These are phyloP conservation scores for Yamadazyma akitaensis DNA, from an alignment of 805 yeast genomes.

Conservation along the genomic window DNA sequence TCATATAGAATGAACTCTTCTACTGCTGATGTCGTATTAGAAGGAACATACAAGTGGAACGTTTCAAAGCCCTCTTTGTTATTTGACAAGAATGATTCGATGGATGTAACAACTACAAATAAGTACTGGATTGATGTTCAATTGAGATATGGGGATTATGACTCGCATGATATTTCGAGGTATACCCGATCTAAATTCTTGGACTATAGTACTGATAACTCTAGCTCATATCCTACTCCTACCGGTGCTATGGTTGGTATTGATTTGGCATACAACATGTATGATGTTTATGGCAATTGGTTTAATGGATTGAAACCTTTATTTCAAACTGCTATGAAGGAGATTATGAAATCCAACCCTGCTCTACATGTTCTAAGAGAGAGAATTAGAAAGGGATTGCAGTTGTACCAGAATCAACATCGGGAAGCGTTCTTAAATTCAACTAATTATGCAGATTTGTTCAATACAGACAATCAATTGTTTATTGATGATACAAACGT, in stretches of 20 bases:
- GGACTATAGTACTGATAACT: constrained; percentile 87
- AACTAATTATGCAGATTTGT: constrained; percentile 83
- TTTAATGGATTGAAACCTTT: constrained; percentile 90
- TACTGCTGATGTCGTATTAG: constrained; percentile 81
- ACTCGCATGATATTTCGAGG: constrained; percentile 93
- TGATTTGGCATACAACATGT: constrained; percentile 93
- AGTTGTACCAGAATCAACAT: constrained; percentile 88
- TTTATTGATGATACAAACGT: constrained; percentile 94
- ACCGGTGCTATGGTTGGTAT: constrained; percentile 89
- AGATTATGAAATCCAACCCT: constrained; percentile 93
- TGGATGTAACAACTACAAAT: constrained; percentile 55
- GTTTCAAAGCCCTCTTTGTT: constrained; percentile 78
- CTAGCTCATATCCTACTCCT: constrained; percentile 85
- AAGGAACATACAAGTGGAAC: constrained; percentile 77
- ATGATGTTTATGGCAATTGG: constrained; percentile 97
- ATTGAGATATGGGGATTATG: constrained; percentile 93
- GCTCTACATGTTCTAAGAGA: constrained; percentile 89
- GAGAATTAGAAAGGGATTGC: constrained; percentile 90
- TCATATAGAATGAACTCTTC: constrained; percentile 97
- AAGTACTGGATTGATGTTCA: constrained; percentile 96
- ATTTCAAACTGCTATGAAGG: constrained; percentile 86
- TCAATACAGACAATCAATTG: constrained; percentile 77
- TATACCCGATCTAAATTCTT: constrained; percentile 89
- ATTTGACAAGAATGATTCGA: constrained; percentile 64
- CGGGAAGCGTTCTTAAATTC: constrained; percentile 90